Evolutionary conservation across 495 filamentous ascomycete genomes (phyloP).

Genomic region (Aeminium ludgeri): DNA sequence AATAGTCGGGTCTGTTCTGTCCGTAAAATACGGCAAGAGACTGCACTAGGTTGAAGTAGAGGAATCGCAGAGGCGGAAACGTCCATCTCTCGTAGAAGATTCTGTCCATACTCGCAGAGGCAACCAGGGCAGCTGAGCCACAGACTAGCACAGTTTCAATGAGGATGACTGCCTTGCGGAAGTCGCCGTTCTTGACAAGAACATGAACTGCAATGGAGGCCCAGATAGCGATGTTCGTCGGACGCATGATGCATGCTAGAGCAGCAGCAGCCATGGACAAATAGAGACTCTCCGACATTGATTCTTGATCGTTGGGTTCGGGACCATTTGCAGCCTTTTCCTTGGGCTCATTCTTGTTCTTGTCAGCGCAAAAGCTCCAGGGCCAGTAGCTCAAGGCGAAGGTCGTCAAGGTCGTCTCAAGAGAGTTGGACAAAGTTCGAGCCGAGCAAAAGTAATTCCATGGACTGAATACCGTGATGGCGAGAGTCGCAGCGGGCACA

Average conservation of each 20-base stretch:
- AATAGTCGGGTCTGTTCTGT: slow-evolving; percentile 83
- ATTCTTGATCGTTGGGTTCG: background rate
- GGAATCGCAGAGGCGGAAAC: slow-evolving; percentile 74
- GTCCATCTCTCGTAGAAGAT: slow-evolving; percentile 77
- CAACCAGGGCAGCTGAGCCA: slow-evolving; percentile 46
- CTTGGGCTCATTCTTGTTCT: background rate
- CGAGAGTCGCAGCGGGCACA: slow-evolving; percentile 50
- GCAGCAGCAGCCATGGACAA: slow-evolving; percentile 25
- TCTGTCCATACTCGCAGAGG: slow-evolving; percentile 55
- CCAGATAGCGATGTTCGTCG: slow-evolving; percentile 86
- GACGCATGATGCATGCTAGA: slow-evolving; percentile 69
- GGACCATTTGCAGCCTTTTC: background rate
- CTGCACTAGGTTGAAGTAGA: slow-evolving; percentile 83
- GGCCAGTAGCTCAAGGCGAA: slow-evolving; percentile 73
- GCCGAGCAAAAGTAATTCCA: slow-evolving; percentile 98
- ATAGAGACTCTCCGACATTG: background rate
- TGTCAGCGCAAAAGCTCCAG: slow-evolving; percentile 42
- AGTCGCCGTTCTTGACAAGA: background rate
- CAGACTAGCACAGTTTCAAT: slow-evolving; percentile 46
- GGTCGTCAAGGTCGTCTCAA: slow-evolving; percentile 77
- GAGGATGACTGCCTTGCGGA: slow-evolving; percentile 25
- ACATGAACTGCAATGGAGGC: slow-evolving; percentile 2
- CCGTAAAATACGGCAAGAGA: slow-evolving; percentile 84
- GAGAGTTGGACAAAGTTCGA: slow-evolving; percentile 79
- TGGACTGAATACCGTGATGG: slow-evolving; percentile 61